Evolutionary conservation across 2,329 filamentous ascomycete species (phyloP).

Genomic region (Grosmannia huntii): DNA sequence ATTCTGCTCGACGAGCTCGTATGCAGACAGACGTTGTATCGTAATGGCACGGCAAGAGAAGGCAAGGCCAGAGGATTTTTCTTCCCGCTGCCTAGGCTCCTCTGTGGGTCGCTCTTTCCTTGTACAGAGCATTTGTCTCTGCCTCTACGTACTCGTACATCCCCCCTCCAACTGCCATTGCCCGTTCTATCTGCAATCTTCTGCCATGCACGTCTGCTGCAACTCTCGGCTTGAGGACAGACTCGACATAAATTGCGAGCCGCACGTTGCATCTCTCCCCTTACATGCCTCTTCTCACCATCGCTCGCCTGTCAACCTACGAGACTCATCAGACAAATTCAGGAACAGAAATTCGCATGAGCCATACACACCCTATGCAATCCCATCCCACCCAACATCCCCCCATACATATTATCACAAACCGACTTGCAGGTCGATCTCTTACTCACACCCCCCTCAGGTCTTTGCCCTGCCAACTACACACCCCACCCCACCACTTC

Average conservation of each 20-base stretch:
- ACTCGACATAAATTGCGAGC: not conserved
- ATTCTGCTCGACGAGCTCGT: not conserved
- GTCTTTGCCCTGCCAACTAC: not conserved
- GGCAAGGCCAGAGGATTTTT: not conserved
- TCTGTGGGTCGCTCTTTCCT: not conserved
- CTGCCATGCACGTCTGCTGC: too few species aligned
- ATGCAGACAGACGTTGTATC: not conserved
- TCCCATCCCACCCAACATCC: not conserved
- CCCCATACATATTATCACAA: too few species aligned
- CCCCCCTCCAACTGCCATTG: too few species aligned
- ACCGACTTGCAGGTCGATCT: not conserved
- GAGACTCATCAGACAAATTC: not conserved
- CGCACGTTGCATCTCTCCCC: not conserved
- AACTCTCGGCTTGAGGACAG: not conserved
- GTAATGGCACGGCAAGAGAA: not conserved
- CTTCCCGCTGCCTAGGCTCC: not conserved
- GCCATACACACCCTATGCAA: not conserved
- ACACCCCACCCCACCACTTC: not conserved
- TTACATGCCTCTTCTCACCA: not conserved
- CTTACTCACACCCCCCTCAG: not conserved
- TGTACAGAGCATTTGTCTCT: not conserved
- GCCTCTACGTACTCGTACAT: too few species aligned
- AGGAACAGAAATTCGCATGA: not conserved
- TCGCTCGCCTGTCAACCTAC: not conserved
- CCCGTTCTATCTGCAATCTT: too few species aligned